Base-by-base conservation (phyloP, 2,329 filamentous ascomycete genomes). In the Diaporthe humulicola region DNA sequence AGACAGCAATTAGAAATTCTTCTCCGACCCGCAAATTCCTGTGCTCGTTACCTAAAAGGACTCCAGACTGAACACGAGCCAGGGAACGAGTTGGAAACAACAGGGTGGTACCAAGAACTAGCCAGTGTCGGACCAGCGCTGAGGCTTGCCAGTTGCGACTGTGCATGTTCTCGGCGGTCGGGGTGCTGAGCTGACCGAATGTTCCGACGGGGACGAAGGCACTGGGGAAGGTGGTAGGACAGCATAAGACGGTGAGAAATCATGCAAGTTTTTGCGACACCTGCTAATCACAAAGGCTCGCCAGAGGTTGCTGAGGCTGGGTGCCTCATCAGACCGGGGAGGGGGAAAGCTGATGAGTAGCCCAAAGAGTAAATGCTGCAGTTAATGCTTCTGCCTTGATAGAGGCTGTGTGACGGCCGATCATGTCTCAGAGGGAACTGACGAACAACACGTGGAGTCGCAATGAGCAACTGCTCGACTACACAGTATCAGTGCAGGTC, bases 211-310 rank as follows among this genome's bases (percentile, higher is more conserved):
- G 15, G 30, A 67, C 17, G n/a, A 15, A 33, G 33, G 40, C 40
- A 30, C 17, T 19, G 58, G 33, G 30, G 10, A 30, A 52, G 45
- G 15, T 64, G 70, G 70, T 64, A 54, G 40, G 57, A 72, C 70
- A 72, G 36, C 70, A 72, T 64, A 42, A 71, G 40, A 50, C 45
- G 58, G 70, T 61, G 42, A 61, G 57, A 19, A 4, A 28, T 42
- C 15, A n/a, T 67, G 64, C 45, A 67, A 67, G 28, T 67, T 15
- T 67, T 67, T 67, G 64, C 64, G 64, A 45, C 64, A 67, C 17
- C 30, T 36, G 38, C 28, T 67, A 15, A 6, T 52, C 61, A 50
- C 19, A 50, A 25, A 50, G 30, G 19, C 61, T 45, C 30, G 40
- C 40, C 22, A 52, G 17, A 67, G 61, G 45, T 36, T 64, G 25